phyloP scores from a whole-genome alignment of 257 asterid species.

The Solanum sejunctum region DNA sequence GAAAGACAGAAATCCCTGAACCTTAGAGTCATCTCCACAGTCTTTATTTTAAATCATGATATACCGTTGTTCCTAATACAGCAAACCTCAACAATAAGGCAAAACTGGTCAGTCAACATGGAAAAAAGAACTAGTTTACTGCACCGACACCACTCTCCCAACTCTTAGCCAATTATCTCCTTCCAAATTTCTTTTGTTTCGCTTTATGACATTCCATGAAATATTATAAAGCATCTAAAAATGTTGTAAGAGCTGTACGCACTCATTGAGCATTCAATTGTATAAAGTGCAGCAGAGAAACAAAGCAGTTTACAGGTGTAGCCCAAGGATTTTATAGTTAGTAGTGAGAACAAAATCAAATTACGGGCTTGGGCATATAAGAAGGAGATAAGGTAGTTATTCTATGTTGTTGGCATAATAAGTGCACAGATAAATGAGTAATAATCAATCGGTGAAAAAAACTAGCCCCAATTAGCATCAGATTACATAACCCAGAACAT shows the following conservation, averaged over 20 bases:
- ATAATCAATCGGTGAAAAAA: not conserved
- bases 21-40: not conserved
- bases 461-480: not conserved
- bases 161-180: not conserved
- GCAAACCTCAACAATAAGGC: not conserved
- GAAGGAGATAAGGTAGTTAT: not conserved
- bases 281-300: not conserved
- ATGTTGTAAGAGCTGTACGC: not conserved
- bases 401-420: not conserved
- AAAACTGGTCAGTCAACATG: not conserved
- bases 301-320: not conserved
- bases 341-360: not conserved
- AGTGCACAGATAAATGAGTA: not conserved
- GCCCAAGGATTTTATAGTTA: not conserved
- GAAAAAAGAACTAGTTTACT: not conserved
- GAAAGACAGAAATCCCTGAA: not conserved
- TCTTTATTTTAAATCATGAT: not conserved
- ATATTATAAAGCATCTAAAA: not conserved
- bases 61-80: not conserved
- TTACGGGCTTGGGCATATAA: not conserved
- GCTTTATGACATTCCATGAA: not conserved
- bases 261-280: not conserved
- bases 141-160: not conserved
- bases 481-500: not conserved
- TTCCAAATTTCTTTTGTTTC: not conserved